A percentile compares a stretch with the other conserved stretches of the same genome.
phyloP scores from a whole-genome alignment of 768 basidiomycete species.

The Infundibulicybe gibba region DNA sequence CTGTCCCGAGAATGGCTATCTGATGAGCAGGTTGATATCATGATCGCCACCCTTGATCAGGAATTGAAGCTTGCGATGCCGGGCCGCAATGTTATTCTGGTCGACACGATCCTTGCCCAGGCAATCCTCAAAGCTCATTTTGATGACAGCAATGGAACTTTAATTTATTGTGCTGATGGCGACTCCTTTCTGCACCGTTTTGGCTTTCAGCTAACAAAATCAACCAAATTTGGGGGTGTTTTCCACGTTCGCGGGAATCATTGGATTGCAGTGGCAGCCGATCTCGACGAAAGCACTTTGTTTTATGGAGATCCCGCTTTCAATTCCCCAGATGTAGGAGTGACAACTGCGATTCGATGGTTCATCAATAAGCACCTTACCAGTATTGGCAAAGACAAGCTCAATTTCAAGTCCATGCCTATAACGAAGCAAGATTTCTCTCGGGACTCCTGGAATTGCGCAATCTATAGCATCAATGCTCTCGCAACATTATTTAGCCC shows the following conservation, averaged over 20 bases:
- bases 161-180: slow-evolving; percentile 3
- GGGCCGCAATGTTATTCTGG: not conserved
- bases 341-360: too few species aligned
- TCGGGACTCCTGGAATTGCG: too few species aligned
- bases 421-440: too few species aligned
- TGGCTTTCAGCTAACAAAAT: not conserved
- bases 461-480: too few species aligned
- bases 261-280: too few species aligned
- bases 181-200: slow-evolving; percentile 5
- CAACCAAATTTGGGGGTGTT: slow-evolving; percentile 7
- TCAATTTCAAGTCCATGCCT: too few species aligned
- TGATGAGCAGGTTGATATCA: slow-evolving; percentile 10
- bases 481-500: too few species aligned
- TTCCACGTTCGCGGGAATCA: slow-evolving; percentile 14
- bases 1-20: slow-evolving; percentile 11
- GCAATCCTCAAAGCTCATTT: slow-evolving; percentile 1
- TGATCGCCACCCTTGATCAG: slow-evolving; percentile 5
- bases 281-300: too few species aligned
- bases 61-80: not conserved
- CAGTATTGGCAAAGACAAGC: too few species aligned
- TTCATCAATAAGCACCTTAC: too few species aligned
- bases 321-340: too few species aligned
- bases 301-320: too few species aligned
- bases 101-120: slow-evolving; percentile 6
- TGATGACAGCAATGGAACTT: not conserved